Evolutionary conservation across 225 moss, liverwort and hornwort genomes (phyloP).

Genomic region (Pseudoscleropodium purum): DNA sequence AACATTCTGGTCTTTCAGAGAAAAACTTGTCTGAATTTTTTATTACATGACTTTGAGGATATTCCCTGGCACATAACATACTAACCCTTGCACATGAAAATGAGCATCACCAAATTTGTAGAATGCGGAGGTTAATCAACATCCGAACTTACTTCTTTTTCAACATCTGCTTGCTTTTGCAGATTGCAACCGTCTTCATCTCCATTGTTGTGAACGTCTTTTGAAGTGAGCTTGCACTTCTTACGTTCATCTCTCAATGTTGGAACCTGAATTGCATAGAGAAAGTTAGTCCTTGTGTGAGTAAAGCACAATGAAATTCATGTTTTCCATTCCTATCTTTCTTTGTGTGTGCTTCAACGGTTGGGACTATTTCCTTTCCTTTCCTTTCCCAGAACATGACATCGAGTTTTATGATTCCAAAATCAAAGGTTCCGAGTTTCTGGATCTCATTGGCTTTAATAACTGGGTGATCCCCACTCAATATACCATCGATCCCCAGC

Average conservation of each 20-base stretch:
- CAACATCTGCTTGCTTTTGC: not conserved
- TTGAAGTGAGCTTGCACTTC: not conserved
- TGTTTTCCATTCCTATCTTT: not conserved
- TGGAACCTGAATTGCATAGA: conserved; percentile 16
- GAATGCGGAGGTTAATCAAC: no score
- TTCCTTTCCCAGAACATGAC: conserved; percentile 41
- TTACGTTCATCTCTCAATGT: not conserved
- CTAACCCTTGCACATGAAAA: not conserved
- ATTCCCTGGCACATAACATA: not conserved
- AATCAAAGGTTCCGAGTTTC: conserved; percentile 41
- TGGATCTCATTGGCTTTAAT: conserved; percentile 28
- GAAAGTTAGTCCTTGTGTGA: not conserved
- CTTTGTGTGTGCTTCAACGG: not conserved
- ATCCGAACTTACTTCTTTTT: not conserved
- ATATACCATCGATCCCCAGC: not conserved
- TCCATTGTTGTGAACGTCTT: not conserved
- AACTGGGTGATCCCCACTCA: not conserved
- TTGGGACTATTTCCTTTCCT: not conserved
- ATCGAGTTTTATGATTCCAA: conserved; percentile 57
- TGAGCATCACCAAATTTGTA: not conserved
- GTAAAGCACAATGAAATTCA: not conserved
- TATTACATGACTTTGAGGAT: not conserved
- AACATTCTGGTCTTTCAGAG: not conserved
- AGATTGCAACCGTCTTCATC: not conserved
- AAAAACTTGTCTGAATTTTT: not conserved